These are phyloP conservation scores for Chlorophyllum brunneum DNA, from an alignment of 768 basidiomycete genomes.

Conservation along the genomic window DNA sequence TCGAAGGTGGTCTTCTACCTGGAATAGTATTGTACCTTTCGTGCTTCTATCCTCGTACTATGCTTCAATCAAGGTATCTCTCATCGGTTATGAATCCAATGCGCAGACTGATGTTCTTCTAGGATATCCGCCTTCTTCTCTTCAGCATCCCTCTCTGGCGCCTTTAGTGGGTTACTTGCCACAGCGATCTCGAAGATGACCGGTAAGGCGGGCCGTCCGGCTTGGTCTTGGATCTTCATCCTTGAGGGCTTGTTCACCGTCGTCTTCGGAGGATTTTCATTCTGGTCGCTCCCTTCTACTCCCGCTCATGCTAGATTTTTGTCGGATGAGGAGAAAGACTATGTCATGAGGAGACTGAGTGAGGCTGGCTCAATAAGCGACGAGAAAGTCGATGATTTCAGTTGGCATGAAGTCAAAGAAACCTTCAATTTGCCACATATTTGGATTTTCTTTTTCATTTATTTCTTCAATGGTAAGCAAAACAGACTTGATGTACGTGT, in stretches of 20 bases:
- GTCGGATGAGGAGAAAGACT: constrained; percentile 15
- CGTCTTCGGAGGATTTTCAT: neutral
- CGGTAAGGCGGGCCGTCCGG: neutral
- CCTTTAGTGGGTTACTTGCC: neutral
- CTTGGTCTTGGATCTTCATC: neutral
- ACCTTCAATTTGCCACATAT: constrained; percentile 33
- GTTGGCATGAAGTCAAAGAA: constrained; percentile 33
- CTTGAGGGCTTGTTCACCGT: neutral
- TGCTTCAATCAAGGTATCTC: neutral
- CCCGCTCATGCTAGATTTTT: constrained; percentile 13
- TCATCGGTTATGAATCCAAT: neutral
- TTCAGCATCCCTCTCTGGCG: neutral
- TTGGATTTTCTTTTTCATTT: constrained; percentile 26
- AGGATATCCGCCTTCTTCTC: neutral
- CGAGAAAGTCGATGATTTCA: constrained; percentile 27
- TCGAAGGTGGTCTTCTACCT: neutral
- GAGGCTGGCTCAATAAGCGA: constrained; percentile 7
- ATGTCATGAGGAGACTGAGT: constrained; percentile 12
- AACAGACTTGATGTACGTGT: too few relatives aligned
- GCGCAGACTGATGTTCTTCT: neutral
- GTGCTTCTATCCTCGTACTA: neutral
- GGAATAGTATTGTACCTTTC: neutral
- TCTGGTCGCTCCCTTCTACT: neutral
- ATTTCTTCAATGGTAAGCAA: constrained; percentile 33
- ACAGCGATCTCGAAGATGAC: neutral